Base-by-base conservation (phyloP, 345 rosid species). In the Nasturtium officinale region DNA sequence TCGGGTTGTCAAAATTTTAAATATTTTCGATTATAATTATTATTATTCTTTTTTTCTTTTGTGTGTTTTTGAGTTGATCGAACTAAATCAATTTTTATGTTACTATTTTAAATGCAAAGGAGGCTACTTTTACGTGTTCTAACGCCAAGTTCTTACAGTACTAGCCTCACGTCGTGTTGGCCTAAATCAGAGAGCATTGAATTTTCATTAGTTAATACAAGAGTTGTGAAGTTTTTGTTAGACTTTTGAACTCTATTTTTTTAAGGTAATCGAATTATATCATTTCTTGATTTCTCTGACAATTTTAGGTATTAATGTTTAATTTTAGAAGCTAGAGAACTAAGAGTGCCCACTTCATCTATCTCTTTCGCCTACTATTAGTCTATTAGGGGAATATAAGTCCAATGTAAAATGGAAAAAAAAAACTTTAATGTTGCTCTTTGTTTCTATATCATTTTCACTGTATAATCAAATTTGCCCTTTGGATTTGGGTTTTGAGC, bases 61-160 rank as follows among this genome's bases (percentile, higher is more conserved):
- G 11, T 26, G 46, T 9, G 4, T 0, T 52, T 33, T 23, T 47
- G 10, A 6, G 26, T 61, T 68, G 48, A 37, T 61, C 66, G 33
- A 60, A 67, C 21, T 65, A 30, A 51, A 68, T 63, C 52, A 75
- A 58, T 26, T 56, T 56, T 56, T 56, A 65, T 65, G 28, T 25
- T 67, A 25, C 15, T n/a, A 18, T 35, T 67, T 61, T 52, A 42
- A 70, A 56, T 77, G 76, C 71, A 64, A 71, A 65, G 61, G 76
- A 38, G 67, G 73, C 33, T 77, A 69, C 63, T 71, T 77, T 77
- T 65, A 77, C 77, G 72, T 77, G 80, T 77, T 71, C 77, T 77
- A 77, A 77, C 77, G 80, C 80, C 64, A 71, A 56, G 55, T 65
- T 64, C 57, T 50, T 65, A 65, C 37, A 56, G 52, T 71, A 50